Conservation (phyloP, 495 filamentous ascomycete species). For the Tetracladium marchalianum region DNA sequence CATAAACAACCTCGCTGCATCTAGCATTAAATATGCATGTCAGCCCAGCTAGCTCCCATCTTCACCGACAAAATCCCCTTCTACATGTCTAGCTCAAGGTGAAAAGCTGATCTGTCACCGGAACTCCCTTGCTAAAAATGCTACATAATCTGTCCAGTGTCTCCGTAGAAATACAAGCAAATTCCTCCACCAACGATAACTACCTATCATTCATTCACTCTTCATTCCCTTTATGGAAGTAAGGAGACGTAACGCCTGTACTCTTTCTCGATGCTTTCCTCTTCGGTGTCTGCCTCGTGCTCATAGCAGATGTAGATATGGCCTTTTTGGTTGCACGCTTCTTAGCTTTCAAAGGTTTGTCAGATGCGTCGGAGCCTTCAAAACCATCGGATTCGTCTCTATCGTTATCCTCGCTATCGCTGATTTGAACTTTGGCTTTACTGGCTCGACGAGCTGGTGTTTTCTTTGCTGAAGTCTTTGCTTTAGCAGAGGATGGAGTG, state of each 20-base stretch:
- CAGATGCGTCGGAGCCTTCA: background rate
- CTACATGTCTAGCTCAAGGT: no score
- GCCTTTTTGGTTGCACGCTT: background rate
- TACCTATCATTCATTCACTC: background rate
- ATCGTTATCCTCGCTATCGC: background rate
- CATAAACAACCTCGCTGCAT: no score
- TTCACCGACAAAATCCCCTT: no score
- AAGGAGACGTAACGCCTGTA: slow-evolving; percentile 19
- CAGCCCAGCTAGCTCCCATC: no score
- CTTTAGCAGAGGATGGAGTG: background rate
- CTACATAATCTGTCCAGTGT: no score
- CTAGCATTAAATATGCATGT: no score
- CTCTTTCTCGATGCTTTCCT: slow-evolving; percentile 17
- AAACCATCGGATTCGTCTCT: slow-evolving; percentile 1
- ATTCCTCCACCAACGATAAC: no score
- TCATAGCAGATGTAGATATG: background rate
- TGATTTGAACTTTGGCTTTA: background rate
- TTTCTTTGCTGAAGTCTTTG: background rate
- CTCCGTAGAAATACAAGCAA: no score
- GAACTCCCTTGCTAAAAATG: no score
- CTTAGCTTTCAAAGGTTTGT: background rate
- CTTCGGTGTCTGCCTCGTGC: slow-evolving; percentile 9
- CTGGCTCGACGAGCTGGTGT: background rate
- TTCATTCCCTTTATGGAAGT: slow-evolving; percentile 19
- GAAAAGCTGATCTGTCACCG: no score